phyloP scores from a whole-genome alignment of 179 eudicot species.

The Heliamphora pulchella region DNA sequence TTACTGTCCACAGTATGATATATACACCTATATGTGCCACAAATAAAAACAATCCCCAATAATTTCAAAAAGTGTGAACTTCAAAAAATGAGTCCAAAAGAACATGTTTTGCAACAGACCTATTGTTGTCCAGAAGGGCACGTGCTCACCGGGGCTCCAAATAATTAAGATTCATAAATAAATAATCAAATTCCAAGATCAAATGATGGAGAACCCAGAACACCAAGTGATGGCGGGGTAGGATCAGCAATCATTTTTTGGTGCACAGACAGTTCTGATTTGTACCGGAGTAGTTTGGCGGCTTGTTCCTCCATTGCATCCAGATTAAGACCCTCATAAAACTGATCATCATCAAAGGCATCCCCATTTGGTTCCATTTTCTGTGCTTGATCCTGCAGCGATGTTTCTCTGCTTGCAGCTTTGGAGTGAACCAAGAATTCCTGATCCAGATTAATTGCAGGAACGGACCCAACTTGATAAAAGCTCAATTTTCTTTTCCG shows the following conservation, averaged over 20 bases:
- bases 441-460: constrained; percentile 48
- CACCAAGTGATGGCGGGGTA: constrained; percentile 17
- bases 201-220: constrained; percentile 51
- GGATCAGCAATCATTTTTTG: constrained; percentile 23
- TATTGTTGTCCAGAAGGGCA: neutral
- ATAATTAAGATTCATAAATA: neutral
- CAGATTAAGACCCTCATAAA: constrained; percentile 70
- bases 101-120: neutral
- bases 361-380: constrained; percentile 22
- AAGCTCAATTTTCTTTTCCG: constrained; percentile 48
- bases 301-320: constrained; percentile 91
- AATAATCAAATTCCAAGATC: constrained; percentile 57
- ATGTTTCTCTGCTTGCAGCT: constrained; percentile 26
- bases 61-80: neutral
- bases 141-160: neutral
- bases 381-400: constrained; percentile 24
- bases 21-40: neutral
- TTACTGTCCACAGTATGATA: neutral
- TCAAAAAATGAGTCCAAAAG: neutral
- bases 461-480: constrained; percentile 31
- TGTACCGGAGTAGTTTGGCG: constrained; percentile 42
- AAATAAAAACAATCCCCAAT: neutral
- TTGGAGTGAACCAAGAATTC: constrained; percentile 35
- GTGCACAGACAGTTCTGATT: constrained; percentile 26
- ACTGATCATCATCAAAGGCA: constrained; percentile 56